Conservation (phyloP, 2,329 filamentous ascomycete species). For the Myriosclerotinia duriaeana region DNA sequence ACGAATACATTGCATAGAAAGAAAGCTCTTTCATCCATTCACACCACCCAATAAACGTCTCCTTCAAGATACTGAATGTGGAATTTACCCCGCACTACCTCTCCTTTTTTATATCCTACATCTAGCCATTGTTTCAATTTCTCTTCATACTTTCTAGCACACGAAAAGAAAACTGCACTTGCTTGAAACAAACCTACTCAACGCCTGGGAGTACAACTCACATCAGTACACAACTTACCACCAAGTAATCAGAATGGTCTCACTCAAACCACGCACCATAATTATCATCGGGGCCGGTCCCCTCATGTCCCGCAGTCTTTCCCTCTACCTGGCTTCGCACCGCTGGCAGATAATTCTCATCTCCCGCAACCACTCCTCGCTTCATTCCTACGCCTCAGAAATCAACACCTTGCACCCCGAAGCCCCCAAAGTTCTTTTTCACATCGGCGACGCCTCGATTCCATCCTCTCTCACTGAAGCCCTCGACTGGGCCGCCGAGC, state of each 20-base stretch:
- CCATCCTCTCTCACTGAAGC: slow-evolving; percentile 7
- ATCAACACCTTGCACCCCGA: slow-evolving; percentile 8
- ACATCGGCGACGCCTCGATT: slow-evolving; percentile 5
- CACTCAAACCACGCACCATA: slow-evolving; percentile 15
- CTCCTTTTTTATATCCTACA: neutral
- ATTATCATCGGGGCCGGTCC: slow-evolving; percentile 18
- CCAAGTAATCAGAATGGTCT: neutral
- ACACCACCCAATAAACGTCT: neutral
- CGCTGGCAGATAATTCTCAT: slow-evolving; percentile 18
- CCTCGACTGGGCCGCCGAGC: slow-evolving; percentile 11
- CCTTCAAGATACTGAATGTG: neutral
- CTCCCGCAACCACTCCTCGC: slow-evolving; percentile 1
- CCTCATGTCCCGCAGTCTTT: slow-evolving; percentile 22
- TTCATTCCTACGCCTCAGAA: neutral
- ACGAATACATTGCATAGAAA: neutral
- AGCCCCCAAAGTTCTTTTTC: slow-evolving; percentile 3
- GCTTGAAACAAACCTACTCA: neutral
- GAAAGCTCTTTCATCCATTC: neutral
- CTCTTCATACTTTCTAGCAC: neutral
- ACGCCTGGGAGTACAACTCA: neutral
- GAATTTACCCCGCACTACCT: slow-evolving; percentile 7
- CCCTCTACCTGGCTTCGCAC: slow-evolving; percentile 21
- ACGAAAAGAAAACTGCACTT: neutral
- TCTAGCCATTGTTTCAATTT: neutral
- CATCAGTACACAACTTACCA: neutral